Evolutionary conservation across 805 yeast species (phyloP).

Genomic region (Myxozyma nipponensis): DNA sequence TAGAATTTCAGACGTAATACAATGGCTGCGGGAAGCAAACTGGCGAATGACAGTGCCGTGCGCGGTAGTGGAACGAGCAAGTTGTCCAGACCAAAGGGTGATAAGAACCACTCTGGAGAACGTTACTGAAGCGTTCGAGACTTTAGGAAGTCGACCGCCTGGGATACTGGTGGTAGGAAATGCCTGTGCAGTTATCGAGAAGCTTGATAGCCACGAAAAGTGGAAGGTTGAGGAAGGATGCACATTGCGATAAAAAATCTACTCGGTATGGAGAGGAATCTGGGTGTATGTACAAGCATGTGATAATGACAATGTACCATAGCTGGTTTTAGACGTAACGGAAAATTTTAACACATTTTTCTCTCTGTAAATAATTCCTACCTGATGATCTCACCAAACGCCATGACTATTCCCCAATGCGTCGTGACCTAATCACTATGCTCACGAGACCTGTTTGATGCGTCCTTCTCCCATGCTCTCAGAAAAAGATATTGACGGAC

Average conservation of each 20-base stretch:
- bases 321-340: too few species aligned
- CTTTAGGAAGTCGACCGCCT: slow-evolving; percentile 85
- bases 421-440: too few species aligned
- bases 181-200: slow-evolving; percentile 58
- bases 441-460: too few species aligned
- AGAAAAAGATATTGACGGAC: slow-evolving; percentile 12
- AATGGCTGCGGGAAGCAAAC: slow-evolving; percentile 46
- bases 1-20: slow-evolving; percentile 45
- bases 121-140: slow-evolving; percentile 68
- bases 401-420: too few species aligned
- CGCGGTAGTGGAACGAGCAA: slow-evolving; percentile 84
- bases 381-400: too few species aligned
- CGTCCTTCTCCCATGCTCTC: slow-evolving; percentile 12
- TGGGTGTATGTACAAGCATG: too few species aligned
- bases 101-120: slow-evolving; percentile 66
- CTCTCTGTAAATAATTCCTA: too few species aligned
- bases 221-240: slow-evolving; percentile 52
- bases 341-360: too few species aligned
- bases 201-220: slow-evolving; percentile 30
- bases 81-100: slow-evolving; percentile 88
- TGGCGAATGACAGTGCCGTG: slow-evolving; percentile 78
- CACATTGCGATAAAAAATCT: neutral
- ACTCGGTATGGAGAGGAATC: too few species aligned
- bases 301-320: too few species aligned
- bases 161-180: slow-evolving; percentile 80